Conservation (phyloP, 495 filamentous ascomycete species). For the Penicillium cosmopolitanum region DNA sequence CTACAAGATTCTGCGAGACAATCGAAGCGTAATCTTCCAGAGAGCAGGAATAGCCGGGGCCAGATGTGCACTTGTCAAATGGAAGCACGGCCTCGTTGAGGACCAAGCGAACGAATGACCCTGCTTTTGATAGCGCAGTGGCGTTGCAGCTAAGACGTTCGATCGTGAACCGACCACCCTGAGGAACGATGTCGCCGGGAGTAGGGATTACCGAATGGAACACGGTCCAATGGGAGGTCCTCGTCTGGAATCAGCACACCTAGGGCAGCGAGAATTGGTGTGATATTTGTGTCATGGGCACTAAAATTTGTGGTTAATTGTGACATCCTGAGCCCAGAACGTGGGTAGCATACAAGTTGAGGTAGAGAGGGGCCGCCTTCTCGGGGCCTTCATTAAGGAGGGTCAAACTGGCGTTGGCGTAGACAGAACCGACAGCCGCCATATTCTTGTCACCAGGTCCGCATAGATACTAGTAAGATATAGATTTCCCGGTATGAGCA, state of each 20-base stretch:
- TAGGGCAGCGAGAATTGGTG: constrained; percentile 53
- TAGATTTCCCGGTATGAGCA: background rate
- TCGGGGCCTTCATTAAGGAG: constrained; percentile 49
- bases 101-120: constrained; percentile 26
- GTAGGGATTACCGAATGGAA: constrained; percentile 44
- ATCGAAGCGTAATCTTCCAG: constrained; percentile 21
- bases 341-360: constrained; percentile 52
- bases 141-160: constrained; percentile 48
- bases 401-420: constrained; percentile 54
- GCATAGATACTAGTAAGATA: background rate
- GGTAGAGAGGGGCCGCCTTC: constrained; percentile 48
- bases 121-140: constrained; percentile 31
- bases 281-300: constrained; percentile 58
- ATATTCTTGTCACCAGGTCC: constrained; percentile 54
- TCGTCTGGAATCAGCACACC: constrained; percentile 46
- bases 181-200: constrained; percentile 53
- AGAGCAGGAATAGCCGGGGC: constrained; percentile 30
- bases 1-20: constrained; percentile 17
- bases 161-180: constrained; percentile 53
- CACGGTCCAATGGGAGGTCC: constrained; percentile 45
- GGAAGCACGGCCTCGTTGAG: constrained; percentile 35
- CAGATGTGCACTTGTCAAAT: constrained; percentile 20
- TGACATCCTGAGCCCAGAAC: background rate
- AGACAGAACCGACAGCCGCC: constrained; percentile 54
- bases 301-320: constrained; percentile 25